Evolutionary conservation across 208 protist genomes (phyloP), one percentile per base, ranked within the genome.

Genomic region (Vickermania ingenoplastis): DNA sequence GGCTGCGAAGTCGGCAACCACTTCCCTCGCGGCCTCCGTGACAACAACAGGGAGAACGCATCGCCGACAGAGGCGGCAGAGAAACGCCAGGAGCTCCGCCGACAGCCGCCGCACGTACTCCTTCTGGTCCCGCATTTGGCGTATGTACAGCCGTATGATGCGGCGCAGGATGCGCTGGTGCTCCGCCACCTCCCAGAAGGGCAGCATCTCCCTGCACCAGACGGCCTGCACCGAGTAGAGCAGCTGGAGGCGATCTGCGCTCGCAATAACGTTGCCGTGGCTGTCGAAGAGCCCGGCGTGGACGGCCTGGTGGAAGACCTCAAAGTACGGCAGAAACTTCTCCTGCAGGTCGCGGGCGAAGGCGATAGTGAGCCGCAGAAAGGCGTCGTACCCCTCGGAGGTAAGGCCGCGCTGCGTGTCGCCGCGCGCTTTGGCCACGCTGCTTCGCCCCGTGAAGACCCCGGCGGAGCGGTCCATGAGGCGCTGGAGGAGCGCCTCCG

Each of bases 91-190:
- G 41, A 86, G 61, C 68, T 95, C 85, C 1, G 83, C 83, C 3
- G 84, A 70, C 23, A 95, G 73, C 17, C 89, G 85, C 14, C 89
- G 83, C 41, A 95, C 77, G 68, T 91, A 92, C 41, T 83, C 82
- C 53, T 88, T 91, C 7, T 69, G 75, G 73, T 95, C 85, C 59
- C 77, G 72, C 65, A 89, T 67, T 63, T 88, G 81, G 21, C 54
- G 59, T 0, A 92, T 70, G 66, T 91, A 92, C 17, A 84, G 52
- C 5, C 69, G 72, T 25, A 95, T 31, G 45, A 89, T 65, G 28
- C 71, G 72, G 31, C 66, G 60, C 2, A 91, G 69, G 4, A 86
- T 64, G 31, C 54, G 58, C 0, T 57, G 41, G 21, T 78, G 63
- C 3, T 64, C 54, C 1, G 41, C 41, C 60, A 62, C 13, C 22